phyloP scores from a whole-genome alignment of 2,329 filamentous ascomycete genomes.

The Diaporthe caulivora region DNA sequence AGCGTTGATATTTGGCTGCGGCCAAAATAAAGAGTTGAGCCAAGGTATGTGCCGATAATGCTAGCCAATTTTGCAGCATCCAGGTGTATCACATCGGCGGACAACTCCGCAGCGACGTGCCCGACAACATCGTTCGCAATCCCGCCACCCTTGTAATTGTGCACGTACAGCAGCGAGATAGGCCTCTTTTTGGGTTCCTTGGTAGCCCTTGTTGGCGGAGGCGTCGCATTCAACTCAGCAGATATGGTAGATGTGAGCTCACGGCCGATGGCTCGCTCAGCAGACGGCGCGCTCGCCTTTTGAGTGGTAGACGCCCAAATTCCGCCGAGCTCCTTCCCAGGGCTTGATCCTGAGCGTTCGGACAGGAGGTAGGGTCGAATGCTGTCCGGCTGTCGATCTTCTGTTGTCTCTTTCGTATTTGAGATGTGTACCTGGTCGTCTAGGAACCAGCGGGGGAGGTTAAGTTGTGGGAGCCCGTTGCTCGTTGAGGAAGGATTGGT shows the following conservation, averaged over 20 bases:
- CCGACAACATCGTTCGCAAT: slow-evolving; percentile 46
- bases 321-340: slow-evolving; percentile 29
- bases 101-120: slow-evolving; percentile 54
- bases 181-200: slow-evolving; percentile 47
- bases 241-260: slow-evolving; percentile 50
- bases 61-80: slow-evolving; percentile 78
- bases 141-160: slow-evolving; percentile 50
- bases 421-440: slow-evolving; percentile 60
- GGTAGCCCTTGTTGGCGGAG: slow-evolving; percentile 40
- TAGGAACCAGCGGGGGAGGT: slow-evolving; percentile 70
- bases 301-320: slow-evolving; percentile 33
- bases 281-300: slow-evolving; percentile 42
- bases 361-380: slow-evolving; percentile 19
- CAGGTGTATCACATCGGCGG: slow-evolving; percentile 76
- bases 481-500: slow-evolving; percentile 5
- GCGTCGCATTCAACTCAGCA: slow-evolving; percentile 47
- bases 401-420: slow-evolving; percentile 46
- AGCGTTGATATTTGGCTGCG: slow-evolving; percentile 66
- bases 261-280: slow-evolving; percentile 42
- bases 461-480: slow-evolving; percentile 59
- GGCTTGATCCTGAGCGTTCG: neutral
- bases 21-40: slow-evolving; percentile 64
- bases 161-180: slow-evolving; percentile 51
- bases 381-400: slow-evolving; percentile 41
- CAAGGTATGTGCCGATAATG: slow-evolving; percentile 77